Percentiles rank a stretch among this genome's conserved stretches.
Conservation (phyloP, 805 yeast genomes). For the Wickerhamomyces bisporus region DNA sequence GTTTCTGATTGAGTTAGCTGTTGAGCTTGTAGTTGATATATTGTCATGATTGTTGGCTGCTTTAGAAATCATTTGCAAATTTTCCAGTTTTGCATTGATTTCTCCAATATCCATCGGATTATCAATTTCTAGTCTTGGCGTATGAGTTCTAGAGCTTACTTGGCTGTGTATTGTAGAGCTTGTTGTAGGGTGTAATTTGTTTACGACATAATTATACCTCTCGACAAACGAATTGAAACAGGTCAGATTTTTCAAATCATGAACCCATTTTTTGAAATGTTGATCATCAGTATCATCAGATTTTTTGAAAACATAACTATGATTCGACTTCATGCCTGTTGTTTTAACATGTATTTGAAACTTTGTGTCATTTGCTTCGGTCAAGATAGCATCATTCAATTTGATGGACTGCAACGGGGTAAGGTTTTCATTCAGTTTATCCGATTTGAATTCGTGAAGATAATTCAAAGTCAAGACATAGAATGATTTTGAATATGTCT, state of each 20-base stretch:
- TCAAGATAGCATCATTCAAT: slow-evolving; percentile 70
- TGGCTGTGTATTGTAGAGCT: too few species aligned
- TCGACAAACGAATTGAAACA: slow-evolving; percentile 27
- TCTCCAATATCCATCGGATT: not conserved
- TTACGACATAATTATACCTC: slow-evolving; percentile 11
- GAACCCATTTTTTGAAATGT: slow-evolving; percentile 76
- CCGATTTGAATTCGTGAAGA: slow-evolving; percentile 82
- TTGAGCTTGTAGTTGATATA: not conserved
- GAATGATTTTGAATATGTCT: slow-evolving; percentile 81
- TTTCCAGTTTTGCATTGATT: not conserved
- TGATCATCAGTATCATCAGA: slow-evolving; percentile 60
- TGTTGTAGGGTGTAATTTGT: slow-evolving; percentile 1
- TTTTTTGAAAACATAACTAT: slow-evolving; percentile 80
- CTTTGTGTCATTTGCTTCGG: slow-evolving; percentile 74
- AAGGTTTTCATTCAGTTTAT: slow-evolving; percentile 73
- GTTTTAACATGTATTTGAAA: slow-evolving; percentile 42
- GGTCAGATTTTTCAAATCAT: slow-evolving; percentile 56
- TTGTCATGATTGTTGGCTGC: too few species aligned
- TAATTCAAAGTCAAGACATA: slow-evolving; percentile 84
- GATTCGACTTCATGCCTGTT: slow-evolving; percentile 71
- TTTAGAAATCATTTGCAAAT: too few species aligned
- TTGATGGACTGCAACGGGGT: slow-evolving; percentile 75
- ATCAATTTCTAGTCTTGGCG: slow-evolving; percentile 23
- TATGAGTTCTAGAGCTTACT: slow-evolving; percentile 21
- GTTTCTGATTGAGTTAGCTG: too few species aligned